These are phyloP conservation scores for Plasmodium falciparum DNA, from an alignment of 169 alveolate genomes.

Conservation along the genomic window DNA sequence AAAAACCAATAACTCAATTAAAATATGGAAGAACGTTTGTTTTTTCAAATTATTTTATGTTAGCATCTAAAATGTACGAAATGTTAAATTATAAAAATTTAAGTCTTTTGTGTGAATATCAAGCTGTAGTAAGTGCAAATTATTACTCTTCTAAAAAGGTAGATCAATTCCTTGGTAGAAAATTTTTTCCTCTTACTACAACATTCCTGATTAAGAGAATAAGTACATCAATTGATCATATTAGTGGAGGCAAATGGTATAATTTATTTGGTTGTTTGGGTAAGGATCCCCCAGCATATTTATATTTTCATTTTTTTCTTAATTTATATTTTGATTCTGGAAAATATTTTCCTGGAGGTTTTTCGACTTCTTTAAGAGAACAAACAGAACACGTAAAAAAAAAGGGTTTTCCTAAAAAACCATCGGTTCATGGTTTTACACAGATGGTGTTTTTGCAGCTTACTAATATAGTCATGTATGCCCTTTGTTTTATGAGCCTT, in stretches of 20 bases:
- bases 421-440: too few relatives aligned
- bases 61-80: conserved; percentile 4
- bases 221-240: too few relatives aligned
- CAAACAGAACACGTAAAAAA: neutral
- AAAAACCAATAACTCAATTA: conserved; percentile 15
- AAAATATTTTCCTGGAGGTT: conserved; percentile 1
- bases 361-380: neutral
- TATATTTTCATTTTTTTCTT: neutral
- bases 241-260: too few relatives aligned
- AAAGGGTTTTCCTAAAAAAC: too few relatives aligned
- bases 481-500: neutral
- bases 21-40: conserved; percentile 13
- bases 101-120: conserved; percentile 43
- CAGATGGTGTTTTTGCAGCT: too few relatives aligned
- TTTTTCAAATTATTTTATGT: conserved; percentile 18
- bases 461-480: too few relatives aligned
- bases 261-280: too few relatives aligned
- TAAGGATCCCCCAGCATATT: neutral
- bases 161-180: conserved; percentile 19
- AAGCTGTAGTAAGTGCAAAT: conserved; percentile 28
- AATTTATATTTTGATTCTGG: too few relatives aligned
- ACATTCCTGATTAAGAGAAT: too few relatives aligned
- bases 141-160: neutral
- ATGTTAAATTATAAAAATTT: conserved; percentile 24
- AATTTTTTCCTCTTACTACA: conserved; percentile 5